A percentile compares a stretch with the other conserved stretches of the same genome.
Evolutionary conservation across 768 basidiomycete species (phyloP).

Genomic region (Amanita rubescens): DNA sequence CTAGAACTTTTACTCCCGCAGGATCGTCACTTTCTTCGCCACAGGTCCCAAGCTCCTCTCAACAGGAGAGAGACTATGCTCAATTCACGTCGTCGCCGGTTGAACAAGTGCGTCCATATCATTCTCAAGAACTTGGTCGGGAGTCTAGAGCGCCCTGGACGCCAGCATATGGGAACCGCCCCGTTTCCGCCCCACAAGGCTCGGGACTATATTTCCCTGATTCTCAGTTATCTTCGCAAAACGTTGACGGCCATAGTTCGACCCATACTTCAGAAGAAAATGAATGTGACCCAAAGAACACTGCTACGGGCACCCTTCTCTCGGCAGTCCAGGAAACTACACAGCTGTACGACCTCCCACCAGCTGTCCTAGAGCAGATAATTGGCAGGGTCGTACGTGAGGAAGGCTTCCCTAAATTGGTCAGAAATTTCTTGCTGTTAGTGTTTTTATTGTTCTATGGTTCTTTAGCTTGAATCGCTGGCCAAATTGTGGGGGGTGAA

Average conservation of each 20-base stretch:
- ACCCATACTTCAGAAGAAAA: background rate
- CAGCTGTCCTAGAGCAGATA: conserved; percentile 43
- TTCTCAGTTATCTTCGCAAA: conserved; percentile 2
- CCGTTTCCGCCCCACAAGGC: background rate
- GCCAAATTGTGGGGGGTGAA: conserved; percentile 48
- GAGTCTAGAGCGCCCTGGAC: background rate
- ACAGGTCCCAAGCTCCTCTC: background rate
- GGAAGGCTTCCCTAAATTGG: conserved; percentile 73
- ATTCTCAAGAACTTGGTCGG: background rate
- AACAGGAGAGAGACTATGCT: background rate
- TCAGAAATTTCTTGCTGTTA: conserved; percentile 23
- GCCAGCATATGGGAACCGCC: background rate
- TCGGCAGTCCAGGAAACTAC: conserved; percentile 36
- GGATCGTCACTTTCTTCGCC: conserved; percentile 1
- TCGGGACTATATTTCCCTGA: background rate
- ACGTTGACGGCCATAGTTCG: background rate
- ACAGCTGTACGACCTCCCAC: conserved; percentile 47
- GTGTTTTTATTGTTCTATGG: background rate
- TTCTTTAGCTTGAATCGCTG: conserved; percentile 43
- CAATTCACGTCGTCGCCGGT: conserved; percentile 2
- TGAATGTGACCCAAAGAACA: background rate
- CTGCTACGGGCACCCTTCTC: conserved; percentile 18
- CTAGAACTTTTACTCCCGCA: background rate
- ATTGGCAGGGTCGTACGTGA: conserved; percentile 60
- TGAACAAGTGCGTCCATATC: background rate